Percentiles rank a stretch among this genome's conserved stretches.
Conservation (phyloP, 306 rosid genomes). For the Cyamopsis tetragonoloba region DNA sequence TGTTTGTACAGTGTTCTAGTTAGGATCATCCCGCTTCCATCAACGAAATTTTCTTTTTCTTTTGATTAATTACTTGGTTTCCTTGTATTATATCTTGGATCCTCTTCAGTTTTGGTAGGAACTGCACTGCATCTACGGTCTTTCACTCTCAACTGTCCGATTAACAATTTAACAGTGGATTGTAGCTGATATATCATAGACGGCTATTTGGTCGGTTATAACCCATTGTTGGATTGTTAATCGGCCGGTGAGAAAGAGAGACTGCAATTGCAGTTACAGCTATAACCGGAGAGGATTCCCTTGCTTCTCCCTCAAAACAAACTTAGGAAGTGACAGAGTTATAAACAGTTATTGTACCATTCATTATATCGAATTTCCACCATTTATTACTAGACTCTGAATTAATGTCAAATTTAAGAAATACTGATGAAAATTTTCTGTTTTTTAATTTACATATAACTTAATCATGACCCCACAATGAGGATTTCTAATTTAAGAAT, state of each 20-base stretch:
- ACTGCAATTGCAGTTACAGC: too few relatives aligned
- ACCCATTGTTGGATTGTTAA: too few relatives aligned
- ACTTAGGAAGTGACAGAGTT: not conserved
- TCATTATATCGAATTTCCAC: not conserved
- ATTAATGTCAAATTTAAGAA: not conserved
- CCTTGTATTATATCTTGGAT: too few relatives aligned
- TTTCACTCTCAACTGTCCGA: too few relatives aligned
- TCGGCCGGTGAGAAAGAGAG: too few relatives aligned
- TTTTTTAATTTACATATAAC: not conserved
- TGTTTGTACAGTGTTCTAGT: not conserved
- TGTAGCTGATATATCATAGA: too few relatives aligned
- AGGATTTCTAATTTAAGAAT: not conserved
- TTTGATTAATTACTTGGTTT: not conserved
- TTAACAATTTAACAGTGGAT: too few relatives aligned
- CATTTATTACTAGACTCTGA: not conserved
- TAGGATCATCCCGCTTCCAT: not conserved
- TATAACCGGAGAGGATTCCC: too few relatives aligned
- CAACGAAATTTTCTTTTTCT: not conserved
- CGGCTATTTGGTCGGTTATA: too few relatives aligned
- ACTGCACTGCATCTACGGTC: too few relatives aligned
- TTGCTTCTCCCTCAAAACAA: not conserved
- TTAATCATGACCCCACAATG: not conserved
- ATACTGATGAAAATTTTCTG: not conserved
- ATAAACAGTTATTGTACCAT: not conserved
- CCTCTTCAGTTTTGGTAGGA: too few relatives aligned